phyloP scores from a whole-genome alignment of 179 eudicot genomes.

The Nepenthes alata region DNA sequence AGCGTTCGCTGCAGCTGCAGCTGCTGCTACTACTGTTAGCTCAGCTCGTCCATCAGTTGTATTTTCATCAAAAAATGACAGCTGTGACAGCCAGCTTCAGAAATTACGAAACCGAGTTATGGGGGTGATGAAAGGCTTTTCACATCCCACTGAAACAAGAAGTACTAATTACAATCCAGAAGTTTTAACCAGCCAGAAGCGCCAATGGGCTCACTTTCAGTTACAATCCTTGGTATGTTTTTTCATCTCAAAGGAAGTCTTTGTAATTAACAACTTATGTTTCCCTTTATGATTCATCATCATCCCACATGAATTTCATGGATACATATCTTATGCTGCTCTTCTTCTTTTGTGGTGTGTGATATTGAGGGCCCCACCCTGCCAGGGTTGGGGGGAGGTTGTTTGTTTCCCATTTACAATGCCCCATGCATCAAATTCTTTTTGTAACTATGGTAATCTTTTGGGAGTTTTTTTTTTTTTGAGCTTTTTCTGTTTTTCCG shows the following conservation, averaged over 20 bases:
- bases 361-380: too few relatives aligned
- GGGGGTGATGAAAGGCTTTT: constrained; percentile 65
- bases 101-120: constrained; percentile 62
- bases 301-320: not conserved
- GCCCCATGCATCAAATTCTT: too few relatives aligned
- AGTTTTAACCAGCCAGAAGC: constrained; percentile 86
- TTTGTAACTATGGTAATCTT: too few relatives aligned
- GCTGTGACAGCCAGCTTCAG: constrained; percentile 45
- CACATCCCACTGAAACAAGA: constrained; percentile 58
- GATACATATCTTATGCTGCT: too few relatives aligned
- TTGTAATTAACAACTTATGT: not conserved
- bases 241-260: too few relatives aligned
- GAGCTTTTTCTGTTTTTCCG: too few relatives aligned
- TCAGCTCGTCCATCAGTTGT: constrained; percentile 75
- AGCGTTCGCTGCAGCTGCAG: constrained; percentile 68
- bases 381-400: too few relatives aligned
- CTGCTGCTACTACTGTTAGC: constrained; percentile 46
- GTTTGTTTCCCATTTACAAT: too few relatives aligned
- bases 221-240: constrained; percentile 59
- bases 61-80: constrained; percentile 60
- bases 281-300: not conserved
- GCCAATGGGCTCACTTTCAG: constrained; percentile 95
- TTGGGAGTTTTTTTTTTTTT: too few relatives aligned
- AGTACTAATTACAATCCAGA: constrained; percentile 68
- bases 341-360: too few relatives aligned